These are phyloP conservation scores for Pichia cephalocereana DNA, from an alignment of 805 yeast species.

Conservation along the genomic window DNA sequence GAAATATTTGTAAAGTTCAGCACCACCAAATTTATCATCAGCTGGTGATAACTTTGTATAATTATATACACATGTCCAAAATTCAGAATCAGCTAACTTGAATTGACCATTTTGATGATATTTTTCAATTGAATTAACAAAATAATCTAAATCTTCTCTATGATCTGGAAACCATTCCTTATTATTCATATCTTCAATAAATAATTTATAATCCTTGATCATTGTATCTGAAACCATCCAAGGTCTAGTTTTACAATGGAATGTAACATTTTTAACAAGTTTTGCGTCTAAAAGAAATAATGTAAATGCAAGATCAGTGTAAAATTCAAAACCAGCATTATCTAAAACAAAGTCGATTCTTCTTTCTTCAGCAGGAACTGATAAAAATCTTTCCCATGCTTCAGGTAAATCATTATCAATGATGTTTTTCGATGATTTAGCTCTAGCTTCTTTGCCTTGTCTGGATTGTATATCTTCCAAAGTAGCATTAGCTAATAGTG, in stretches of 20 bases:
- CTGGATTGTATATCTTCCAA: conserved; percentile 82
- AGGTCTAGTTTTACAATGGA: conserved; percentile 87
- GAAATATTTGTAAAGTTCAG: conserved; percentile 52
- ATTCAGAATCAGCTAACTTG: conserved; percentile 48
- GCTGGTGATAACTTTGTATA: conserved; percentile 58
- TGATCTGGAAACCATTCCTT: conserved; percentile 40
- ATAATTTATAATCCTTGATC: conserved; percentile 62
- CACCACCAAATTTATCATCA: conserved; percentile 50
- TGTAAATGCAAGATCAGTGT: conserved; percentile 66
- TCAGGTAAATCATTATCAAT: conserved; percentile 61
- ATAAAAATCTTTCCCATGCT: conserved; percentile 49
- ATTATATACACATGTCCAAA: conserved; percentile 79
- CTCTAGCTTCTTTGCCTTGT: conserved; percentile 85
- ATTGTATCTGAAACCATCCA: conserved; percentile 98
- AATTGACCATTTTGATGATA: conserved; percentile 41
- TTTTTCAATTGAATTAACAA: conserved; percentile 36
- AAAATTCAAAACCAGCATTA: conserved; percentile 92
- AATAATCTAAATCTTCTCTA: conserved; percentile 36
- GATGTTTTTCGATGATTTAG: conserved; percentile 70
- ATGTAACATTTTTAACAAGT: conserved; percentile 52
- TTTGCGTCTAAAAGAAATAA: conserved; percentile 62
- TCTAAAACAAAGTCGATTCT: conserved; percentile 81
- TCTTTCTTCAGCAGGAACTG: conserved; percentile 24
- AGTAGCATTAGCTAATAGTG: conserved; percentile 80
- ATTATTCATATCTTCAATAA: conserved; percentile 49